phyloP scores from a whole-genome alignment of 345 rosid genomes.

The Gynandropsis gynandra region DNA sequence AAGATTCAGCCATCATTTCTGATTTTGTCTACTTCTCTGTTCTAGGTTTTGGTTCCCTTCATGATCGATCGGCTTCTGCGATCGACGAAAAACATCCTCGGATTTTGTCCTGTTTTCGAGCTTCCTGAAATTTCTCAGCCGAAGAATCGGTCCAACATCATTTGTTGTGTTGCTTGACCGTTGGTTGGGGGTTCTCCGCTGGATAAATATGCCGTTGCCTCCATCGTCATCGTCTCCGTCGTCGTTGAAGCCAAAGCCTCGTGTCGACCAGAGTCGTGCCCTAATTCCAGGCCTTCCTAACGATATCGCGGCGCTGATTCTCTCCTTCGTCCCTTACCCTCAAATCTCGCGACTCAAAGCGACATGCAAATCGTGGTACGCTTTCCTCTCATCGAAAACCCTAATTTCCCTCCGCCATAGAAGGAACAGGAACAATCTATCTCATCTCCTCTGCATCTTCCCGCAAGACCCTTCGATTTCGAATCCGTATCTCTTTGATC shows the following conservation, averaged over 20 bases:
- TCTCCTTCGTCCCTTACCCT: constrained; percentile 61
- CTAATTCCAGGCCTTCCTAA: constrained; percentile 73
- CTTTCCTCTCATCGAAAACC: constrained; percentile 64
- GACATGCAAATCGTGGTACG: constrained; percentile 64
- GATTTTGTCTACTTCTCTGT: too few relatives aligned
- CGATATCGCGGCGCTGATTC: constrained; percentile 50
- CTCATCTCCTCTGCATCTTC: constrained; percentile 77
- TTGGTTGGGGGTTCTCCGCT: too few relatives aligned
- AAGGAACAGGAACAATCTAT: constrained; percentile 21
- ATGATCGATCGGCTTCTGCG: too few relatives aligned
- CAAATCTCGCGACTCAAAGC: constrained; percentile 68
- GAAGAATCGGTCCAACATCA: too few relatives aligned
- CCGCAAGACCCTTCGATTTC: constrained; percentile 79
- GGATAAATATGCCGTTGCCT: constrained; percentile 13
- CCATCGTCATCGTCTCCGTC: constrained; percentile 14
- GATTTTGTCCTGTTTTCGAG: too few relatives aligned
- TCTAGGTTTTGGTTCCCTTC: too few relatives aligned
- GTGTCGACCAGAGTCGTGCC: constrained; percentile 31
- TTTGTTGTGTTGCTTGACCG: too few relatives aligned
- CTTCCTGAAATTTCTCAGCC: too few relatives aligned
- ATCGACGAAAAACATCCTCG: too few relatives aligned
- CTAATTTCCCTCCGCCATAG: constrained; percentile 51
- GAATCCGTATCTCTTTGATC: constrained; percentile 75
- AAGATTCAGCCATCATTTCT: too few relatives aligned
- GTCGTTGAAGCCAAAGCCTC: constrained; percentile 14